phyloP scores from a whole-genome alignment of 2,329 filamentous ascomycete genomes.

The Claviceps purpurea region DNA sequence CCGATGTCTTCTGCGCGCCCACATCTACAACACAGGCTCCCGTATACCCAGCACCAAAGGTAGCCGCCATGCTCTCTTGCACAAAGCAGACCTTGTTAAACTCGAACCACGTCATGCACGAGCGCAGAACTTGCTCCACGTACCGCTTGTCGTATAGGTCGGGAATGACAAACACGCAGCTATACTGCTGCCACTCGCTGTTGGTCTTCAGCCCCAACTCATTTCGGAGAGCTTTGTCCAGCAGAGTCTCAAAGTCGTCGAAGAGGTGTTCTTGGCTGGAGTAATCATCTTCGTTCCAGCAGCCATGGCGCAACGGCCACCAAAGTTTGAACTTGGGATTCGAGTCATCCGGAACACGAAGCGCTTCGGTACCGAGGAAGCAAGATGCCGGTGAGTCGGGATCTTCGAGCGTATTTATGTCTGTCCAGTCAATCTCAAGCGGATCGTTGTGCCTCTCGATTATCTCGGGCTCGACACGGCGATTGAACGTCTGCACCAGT shows the following conservation, averaged over 20 bases:
- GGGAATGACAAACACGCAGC: constrained; percentile 92
- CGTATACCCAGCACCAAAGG: constrained; percentile 89
- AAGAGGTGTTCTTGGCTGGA: constrained; percentile 64
- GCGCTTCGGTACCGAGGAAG: constrained; percentile 69
- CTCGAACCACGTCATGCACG: constrained; percentile 78
- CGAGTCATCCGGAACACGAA: constrained; percentile 81
- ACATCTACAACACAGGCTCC: constrained; percentile 92
- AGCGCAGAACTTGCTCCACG: constrained; percentile 70
- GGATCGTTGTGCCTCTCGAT: constrained; percentile 94
- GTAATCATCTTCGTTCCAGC: constrained; percentile 86
- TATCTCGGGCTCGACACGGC: constrained; percentile 65
- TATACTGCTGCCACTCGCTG: constrained; percentile 79
- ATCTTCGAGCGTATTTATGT: constrained; percentile 54
- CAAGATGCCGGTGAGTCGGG: constrained; percentile 47
- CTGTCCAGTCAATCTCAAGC: constrained; percentile 89
- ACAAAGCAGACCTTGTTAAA: constrained; percentile 87
- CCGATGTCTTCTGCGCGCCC: constrained; percentile 91
- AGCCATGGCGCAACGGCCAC: constrained; percentile 81
- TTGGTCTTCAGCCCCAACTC: constrained; percentile 68
- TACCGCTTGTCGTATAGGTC: constrained; percentile 94
- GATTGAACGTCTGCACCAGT: constrained; percentile 87
- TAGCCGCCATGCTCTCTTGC: constrained; percentile 88
- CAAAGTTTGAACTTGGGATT: constrained; percentile 80
- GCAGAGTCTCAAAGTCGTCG: constrained; percentile 73
- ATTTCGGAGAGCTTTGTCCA: constrained; percentile 76